A percentile compares a stretch with the other conserved stretches of the same genome.
Evolutionary conservation across 129 eudicot species (phyloP).

Genomic region (Helianthus annuus): DNA sequence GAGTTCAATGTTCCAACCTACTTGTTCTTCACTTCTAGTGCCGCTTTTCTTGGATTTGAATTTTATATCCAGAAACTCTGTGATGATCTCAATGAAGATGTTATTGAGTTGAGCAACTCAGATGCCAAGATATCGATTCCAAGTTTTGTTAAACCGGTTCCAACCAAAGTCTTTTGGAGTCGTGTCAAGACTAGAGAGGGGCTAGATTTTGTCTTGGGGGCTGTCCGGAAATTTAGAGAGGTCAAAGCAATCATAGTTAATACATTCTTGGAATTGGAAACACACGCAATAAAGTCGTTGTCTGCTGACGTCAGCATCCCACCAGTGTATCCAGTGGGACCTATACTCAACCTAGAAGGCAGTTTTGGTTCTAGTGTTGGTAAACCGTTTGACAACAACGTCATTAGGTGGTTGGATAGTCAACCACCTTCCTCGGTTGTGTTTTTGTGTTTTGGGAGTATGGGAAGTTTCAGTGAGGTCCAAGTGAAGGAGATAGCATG

Average conservation of each 20-base stretch:
- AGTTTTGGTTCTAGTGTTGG: not conserved
- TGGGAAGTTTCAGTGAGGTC: conserved; percentile 27
- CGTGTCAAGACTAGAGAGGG: not conserved
- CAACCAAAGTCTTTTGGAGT: conserved; percentile 7
- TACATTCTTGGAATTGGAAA: conserved; percentile 26
- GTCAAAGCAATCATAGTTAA: conserved; percentile 31
- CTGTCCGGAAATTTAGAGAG: not conserved
- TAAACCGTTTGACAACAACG: not conserved
- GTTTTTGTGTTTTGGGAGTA: conserved; percentile 51
- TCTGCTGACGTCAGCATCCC: conserved; percentile 8
- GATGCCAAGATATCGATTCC: conserved; percentile 6
- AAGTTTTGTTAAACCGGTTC: not conserved
- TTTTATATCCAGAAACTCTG: conserved; percentile 12
- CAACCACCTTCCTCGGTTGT: conserved; percentile 18
- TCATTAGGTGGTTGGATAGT: conserved; percentile 32
- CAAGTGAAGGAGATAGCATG: conserved; percentile 37
- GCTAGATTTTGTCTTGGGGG: not conserved
- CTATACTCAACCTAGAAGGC: conserved; percentile 34
- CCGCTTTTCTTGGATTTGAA: conserved; percentile 18
- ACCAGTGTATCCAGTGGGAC: conserved; percentile 43
- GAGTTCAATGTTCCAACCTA: conserved; percentile 32
- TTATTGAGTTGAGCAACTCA: not conserved
- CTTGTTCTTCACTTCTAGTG: conserved; percentile 22
- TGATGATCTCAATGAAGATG: not conserved
- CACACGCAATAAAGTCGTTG: conserved; percentile 19